Conservation (phyloP, 192 early-diverging fungal species). For the Podila clonocystis region DNA sequence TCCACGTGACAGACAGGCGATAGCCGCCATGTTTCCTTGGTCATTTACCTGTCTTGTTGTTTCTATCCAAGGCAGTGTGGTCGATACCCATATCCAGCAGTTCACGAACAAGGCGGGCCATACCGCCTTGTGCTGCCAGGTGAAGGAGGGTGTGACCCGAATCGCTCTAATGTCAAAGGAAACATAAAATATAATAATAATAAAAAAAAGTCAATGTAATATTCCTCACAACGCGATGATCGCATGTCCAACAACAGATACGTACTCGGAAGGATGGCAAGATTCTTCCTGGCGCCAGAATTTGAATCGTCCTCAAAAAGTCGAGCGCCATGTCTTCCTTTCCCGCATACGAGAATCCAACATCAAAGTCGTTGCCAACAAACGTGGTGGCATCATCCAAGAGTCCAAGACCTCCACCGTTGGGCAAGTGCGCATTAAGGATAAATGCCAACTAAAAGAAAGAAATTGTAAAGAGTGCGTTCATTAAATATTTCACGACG, state of each 20-base stretch:
- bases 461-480: background rate
- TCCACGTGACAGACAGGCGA: too few relatives aligned
- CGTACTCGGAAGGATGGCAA: conserved; percentile 40
- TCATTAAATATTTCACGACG: background rate
- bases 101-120: conserved; percentile 23
- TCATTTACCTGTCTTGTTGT: conserved; percentile 45
- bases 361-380: conserved; percentile 34
- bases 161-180: conserved; percentile 16
- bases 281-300: conserved; percentile 34
- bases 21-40: too few relatives aligned
- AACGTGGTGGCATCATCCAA: conserved; percentile 33
- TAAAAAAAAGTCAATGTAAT: background rate
- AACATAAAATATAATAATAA: background rate
- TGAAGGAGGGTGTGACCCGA: conserved; percentile 44
- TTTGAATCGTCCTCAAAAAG: conserved; percentile 35
- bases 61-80: conserved; percentile 45
- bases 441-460: conserved; percentile 29
- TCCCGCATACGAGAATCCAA: conserved; percentile 21
- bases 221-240: too few relatives aligned
- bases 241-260: background rate
- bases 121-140: conserved; percentile 25
- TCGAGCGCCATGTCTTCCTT: conserved; percentile 44
- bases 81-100: conserved; percentile 46
- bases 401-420: conserved; percentile 15
- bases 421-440: conserved; percentile 18